Conservation (phyloP, 306 rosid species). For the Sicyos edulis region DNA sequence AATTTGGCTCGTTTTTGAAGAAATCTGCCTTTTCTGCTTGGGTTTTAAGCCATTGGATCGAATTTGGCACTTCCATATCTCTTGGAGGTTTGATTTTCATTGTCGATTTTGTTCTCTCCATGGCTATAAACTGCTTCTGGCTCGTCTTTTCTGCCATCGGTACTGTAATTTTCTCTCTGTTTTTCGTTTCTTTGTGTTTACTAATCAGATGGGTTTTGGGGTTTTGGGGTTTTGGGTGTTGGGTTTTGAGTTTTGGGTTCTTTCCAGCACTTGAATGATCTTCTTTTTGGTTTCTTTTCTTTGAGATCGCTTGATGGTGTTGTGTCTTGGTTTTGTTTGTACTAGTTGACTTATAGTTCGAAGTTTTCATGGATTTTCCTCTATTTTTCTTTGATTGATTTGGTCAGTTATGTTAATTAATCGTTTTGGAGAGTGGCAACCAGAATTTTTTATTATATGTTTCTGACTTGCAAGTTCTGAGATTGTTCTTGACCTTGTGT, state of each 20-base stretch:
- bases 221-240: neutral
- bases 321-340: neutral
- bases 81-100: slow-evolving; percentile 18
- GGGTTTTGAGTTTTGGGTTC: neutral
- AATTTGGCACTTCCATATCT: neutral
- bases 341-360: neutral
- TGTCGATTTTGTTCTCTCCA: slow-evolving; percentile 21
- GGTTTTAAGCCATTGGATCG: slow-evolving; percentile 3
- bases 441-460: neutral
- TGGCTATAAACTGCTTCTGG: slow-evolving; percentile 34
- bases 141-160: slow-evolving; percentile 53
- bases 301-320: neutral
- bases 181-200: neutral
- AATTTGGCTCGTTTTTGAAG: neutral
- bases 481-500: neutral
- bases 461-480: neutral
- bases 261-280: neutral
- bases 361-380: slow-evolving; percentile 7
- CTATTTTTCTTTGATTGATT: neutral
- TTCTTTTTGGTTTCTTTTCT: neutral
- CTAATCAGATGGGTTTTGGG: neutral
- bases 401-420: neutral
- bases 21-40: slow-evolving; percentile 11
- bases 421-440: neutral
- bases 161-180: slow-evolving; percentile 30